Conservation (phyloP, 1,284 basidiomycete species). For the Spongiforma sp. region DNA sequence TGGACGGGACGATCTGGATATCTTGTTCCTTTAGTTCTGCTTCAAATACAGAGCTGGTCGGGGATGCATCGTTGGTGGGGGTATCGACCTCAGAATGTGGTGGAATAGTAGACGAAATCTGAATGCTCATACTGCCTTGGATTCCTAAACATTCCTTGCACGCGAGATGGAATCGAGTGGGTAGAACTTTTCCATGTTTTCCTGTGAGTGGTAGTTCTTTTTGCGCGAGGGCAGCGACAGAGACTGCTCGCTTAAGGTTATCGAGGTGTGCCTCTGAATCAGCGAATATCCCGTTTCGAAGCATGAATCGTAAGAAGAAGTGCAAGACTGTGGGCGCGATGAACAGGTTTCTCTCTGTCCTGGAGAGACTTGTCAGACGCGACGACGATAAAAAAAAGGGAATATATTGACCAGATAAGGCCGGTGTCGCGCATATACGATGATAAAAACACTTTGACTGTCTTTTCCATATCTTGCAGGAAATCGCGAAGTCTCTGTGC, state of each 20-base stretch:
- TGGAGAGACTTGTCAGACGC: conserved; percentile 18
- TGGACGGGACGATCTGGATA: conserved; percentile 34
- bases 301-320: conserved; percentile 55
- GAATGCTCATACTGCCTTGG: conserved; percentile 23
- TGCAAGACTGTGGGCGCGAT: conserved; percentile 50
- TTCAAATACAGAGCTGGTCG: conserved; percentile 24
- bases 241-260: conserved; percentile 40
- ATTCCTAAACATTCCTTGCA: conserved; percentile 45
- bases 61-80: background rate
- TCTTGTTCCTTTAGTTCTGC: conserved; percentile 26
- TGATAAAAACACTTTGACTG: conserved; percentile 55
- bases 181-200: conserved; percentile 43
- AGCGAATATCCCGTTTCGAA: conserved; percentile 47
- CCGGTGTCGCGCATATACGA: conserved; percentile 53
- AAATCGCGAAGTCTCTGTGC: conserved; percentile 42
- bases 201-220: conserved; percentile 51
- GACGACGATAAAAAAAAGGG: background rate
- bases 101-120: conserved; percentile 17
- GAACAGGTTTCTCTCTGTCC: conserved; percentile 34
- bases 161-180: conserved; percentile 45
- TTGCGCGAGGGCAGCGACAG: conserved; percentile 43
- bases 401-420: conserved; percentile 45
- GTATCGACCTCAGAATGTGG: background rate
- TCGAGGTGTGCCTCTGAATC: conserved; percentile 28
- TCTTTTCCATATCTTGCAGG: conserved; percentile 49